phyloP scores from a whole-genome alignment of 2,329 filamentous ascomycete species.

The Ploettnerulaceae sp. region DNA sequence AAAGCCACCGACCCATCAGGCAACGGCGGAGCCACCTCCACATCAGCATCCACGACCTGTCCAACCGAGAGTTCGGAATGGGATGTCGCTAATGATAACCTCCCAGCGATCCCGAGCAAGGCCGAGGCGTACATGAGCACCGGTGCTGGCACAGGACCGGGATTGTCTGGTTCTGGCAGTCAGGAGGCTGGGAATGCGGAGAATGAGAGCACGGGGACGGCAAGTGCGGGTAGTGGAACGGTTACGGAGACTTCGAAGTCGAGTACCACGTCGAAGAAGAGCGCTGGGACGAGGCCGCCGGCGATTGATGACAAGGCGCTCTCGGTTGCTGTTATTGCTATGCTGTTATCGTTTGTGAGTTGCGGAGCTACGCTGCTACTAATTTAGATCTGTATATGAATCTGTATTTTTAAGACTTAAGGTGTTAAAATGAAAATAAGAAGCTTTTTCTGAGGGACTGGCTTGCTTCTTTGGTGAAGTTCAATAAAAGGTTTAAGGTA shows the following conservation, averaged over 20 bases:
- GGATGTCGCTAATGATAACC: constrained; percentile 41
- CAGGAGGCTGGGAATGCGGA: constrained; percentile 32
- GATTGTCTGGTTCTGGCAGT: constrained; percentile 33
- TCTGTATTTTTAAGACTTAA: too few relatives aligned
- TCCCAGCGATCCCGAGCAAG: constrained; percentile 45
- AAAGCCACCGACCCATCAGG: constrained; percentile 43
- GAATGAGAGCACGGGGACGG: constrained; percentile 25
- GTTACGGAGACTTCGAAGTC: constrained; percentile 18
- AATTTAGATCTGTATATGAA: too few relatives aligned
- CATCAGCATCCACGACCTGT: constrained; percentile 38
- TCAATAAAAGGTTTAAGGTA: too few relatives aligned
- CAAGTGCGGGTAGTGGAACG: constrained; percentile 24
- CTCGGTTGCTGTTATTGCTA: too few relatives aligned
- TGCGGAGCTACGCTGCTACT: too few relatives aligned
- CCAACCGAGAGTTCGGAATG: constrained; percentile 42
- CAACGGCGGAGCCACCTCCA: constrained; percentile 44
- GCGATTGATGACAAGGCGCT: constrained; percentile 38
- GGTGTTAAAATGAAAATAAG: too few relatives aligned
- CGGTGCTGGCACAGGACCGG: constrained; percentile 45
- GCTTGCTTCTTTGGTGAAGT: too few relatives aligned
- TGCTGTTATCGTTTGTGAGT: too few relatives aligned
- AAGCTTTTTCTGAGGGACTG: too few relatives aligned
- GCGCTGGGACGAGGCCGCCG: neutral
- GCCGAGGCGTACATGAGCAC: constrained; percentile 40
- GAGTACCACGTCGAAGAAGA: constrained; percentile 1